Evolutionary conservation across 805 yeast species (phyloP).

Genomic region (Pichia phayaonensis): DNA sequence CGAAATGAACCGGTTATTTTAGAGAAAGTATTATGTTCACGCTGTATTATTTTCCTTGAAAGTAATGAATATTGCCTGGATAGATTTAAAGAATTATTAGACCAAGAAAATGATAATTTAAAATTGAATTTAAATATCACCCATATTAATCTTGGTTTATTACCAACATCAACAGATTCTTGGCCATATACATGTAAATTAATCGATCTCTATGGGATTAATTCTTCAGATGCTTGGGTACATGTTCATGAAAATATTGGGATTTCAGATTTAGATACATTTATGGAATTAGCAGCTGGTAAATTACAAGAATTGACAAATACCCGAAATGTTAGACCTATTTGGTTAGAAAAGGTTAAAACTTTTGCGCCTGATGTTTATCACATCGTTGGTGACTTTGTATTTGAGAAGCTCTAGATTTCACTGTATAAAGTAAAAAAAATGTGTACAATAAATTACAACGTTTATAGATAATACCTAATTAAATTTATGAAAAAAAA

Average conservation of each 20-base stretch:
- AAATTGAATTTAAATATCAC: slow-evolving; percentile 12
- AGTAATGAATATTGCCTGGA: slow-evolving; percentile 45
- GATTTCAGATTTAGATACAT: slow-evolving; percentile 30
- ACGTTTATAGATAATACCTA: neutral
- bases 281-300: slow-evolving; percentile 19
- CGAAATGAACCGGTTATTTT: slow-evolving; percentile 16
- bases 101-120: slow-evolving; percentile 18
- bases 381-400: slow-evolving; percentile 41
- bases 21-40: slow-evolving; percentile 18
- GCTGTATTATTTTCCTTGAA: slow-evolving; percentile 52
- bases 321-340: slow-evolving; percentile 11
- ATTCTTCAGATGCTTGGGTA: slow-evolving; percentile 21
- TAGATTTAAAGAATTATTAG: slow-evolving; percentile 29
- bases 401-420: neutral
- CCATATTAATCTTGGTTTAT: slow-evolving; percentile 70
- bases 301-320: slow-evolving; percentile 12
- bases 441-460: neutral
- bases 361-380: slow-evolving; percentile 84
- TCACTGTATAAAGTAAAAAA: neutral
- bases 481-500: neutral
- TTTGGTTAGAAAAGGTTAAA: slow-evolving; percentile 58
- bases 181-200: slow-evolving; percentile 44
- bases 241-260: slow-evolving; percentile 78
- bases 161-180: slow-evolving; percentile 62
- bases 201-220: slow-evolving; percentile 7